Percentiles rank a stretch among this genome's conserved stretches.
Conservation (phyloP, 139 green algal species). For the Pycnococcus provasolii region DNA sequence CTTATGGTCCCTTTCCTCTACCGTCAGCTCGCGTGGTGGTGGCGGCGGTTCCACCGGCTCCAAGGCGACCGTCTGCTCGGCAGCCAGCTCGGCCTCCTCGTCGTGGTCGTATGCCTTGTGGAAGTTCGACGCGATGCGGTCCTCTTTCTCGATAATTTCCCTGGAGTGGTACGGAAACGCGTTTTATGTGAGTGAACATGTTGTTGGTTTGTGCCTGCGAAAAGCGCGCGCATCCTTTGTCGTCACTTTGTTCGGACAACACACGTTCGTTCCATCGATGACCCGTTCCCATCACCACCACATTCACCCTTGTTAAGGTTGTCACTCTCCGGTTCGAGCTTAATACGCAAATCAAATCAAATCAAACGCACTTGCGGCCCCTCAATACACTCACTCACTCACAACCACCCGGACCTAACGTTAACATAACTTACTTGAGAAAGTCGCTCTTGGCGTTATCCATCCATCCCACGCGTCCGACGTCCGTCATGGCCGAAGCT, state of each 20-base stretch:
- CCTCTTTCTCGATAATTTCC: not conserved
- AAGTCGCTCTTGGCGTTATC: slow-evolving; percentile 2
- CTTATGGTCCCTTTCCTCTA: not conserved
- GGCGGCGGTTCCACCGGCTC: not conserved
- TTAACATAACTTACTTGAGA: not conserved
- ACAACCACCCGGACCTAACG: not conserved
- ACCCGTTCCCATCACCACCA: too few relatives aligned
- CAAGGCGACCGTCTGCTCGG: not conserved
- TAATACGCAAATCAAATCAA: too few relatives aligned
- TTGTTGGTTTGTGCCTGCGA: not conserved
- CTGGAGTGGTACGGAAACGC: not conserved
- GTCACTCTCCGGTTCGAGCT: too few relatives aligned
- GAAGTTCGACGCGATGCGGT: not conserved
- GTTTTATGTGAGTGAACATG: not conserved
- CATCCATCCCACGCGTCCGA: slow-evolving; percentile 2
- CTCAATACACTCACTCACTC: too few relatives aligned
- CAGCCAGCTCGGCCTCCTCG: not conserved
- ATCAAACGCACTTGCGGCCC: too few relatives aligned
- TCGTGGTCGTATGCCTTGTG: not conserved
- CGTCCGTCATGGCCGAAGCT: slow-evolving; percentile 1
- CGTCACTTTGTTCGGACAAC: too few relatives aligned
- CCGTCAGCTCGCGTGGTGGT: not conserved
- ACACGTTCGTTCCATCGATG: too few relatives aligned
- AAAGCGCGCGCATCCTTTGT: not conserved
- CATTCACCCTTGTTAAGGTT: too few relatives aligned